phyloP scores from a whole-genome alignment of 2,329 filamentous ascomycete genomes.

The Fusarium sp. region DNA sequence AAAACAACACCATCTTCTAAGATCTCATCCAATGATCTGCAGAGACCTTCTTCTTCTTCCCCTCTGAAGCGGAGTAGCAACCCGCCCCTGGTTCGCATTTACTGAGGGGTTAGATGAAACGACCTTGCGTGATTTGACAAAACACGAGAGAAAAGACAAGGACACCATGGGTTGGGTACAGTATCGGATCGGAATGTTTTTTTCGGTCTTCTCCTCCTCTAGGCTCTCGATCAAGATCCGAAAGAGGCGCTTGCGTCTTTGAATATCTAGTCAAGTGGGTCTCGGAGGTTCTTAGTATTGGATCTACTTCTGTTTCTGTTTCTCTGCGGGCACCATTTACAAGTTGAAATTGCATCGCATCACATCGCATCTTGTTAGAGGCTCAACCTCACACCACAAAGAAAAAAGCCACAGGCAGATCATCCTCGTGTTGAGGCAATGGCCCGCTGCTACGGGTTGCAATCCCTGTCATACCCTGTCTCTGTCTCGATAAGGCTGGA shows the following conservation, averaged over 20 bases:
- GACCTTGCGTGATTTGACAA: constrained; percentile 29
- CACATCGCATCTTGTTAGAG: background rate
- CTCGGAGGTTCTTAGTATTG: constrained; percentile 13
- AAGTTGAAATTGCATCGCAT: constrained; percentile 38
- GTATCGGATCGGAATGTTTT: constrained; percentile 40
- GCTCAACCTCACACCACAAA: background rate
- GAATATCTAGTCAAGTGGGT: constrained; percentile 39
- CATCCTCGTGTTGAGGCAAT: constrained; percentile 40
- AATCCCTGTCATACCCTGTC: constrained; percentile 3
- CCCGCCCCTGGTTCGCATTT: constrained; percentile 32
- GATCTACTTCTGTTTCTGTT: constrained; percentile 20
- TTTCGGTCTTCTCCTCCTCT: constrained; percentile 23
- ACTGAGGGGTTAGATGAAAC: constrained; percentile 35
- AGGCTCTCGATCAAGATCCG: constrained; percentile 42
- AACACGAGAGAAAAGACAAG: constrained; percentile 8
- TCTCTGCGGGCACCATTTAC: constrained; percentile 45
- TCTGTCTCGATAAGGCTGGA: constrained; percentile 35
- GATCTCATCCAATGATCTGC: constrained; percentile 14
- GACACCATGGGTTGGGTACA: constrained; percentile 39
- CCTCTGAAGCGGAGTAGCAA: constrained; percentile 24
- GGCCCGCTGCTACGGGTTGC: constrained; percentile 25
- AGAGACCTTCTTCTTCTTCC: background rate
- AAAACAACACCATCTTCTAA: constrained; percentile 5
- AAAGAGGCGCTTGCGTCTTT: constrained; percentile 44
- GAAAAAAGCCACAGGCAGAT: constrained; percentile 37